A percentile compares a stretch with the other conserved stretches of the same genome.
phyloP scores from a whole-genome alignment of 2,329 filamentous ascomycete genomes.

The Aspergillus nomiae region DNA sequence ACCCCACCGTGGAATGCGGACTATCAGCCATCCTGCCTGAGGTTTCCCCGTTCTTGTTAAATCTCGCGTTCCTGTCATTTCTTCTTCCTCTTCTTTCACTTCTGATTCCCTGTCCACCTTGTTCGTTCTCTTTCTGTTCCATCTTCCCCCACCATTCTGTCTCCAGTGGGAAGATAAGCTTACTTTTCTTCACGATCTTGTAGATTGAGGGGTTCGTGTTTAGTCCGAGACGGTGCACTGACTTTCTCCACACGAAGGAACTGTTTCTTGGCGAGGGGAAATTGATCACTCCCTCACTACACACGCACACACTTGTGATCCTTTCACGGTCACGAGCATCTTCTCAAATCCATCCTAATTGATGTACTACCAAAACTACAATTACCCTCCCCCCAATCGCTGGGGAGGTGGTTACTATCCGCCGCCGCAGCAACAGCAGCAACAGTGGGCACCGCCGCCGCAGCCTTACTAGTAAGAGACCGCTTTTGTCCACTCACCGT shows the following conservation, averaged over 20 bases:
- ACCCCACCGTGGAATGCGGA: not conserved
- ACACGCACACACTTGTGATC: not conserved
- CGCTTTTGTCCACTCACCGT: not conserved
- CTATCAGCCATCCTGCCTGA: constrained; percentile 7
- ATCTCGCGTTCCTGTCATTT: constrained; percentile 8
- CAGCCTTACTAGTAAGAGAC: constrained; percentile 16
- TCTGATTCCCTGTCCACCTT: not conserved
- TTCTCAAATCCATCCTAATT: constrained; percentile 9
- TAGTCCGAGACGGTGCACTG: not conserved
- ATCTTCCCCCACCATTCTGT: not conserved
- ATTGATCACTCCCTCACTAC: not conserved
- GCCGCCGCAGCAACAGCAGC: constrained; percentile 12
- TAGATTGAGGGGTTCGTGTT: not conserved
- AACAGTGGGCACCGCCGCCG: constrained; percentile 15
- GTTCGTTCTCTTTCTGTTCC: not conserved
- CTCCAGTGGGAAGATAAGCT: not conserved
- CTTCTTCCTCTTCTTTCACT: constrained; percentile 1
- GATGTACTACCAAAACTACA: constrained; percentile 25
- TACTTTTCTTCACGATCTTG: constrained; percentile 3
- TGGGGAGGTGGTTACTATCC: constrained; percentile 19
- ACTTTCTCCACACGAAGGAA: not conserved
- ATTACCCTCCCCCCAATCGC: constrained; percentile 12
- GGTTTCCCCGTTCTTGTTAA: constrained; percentile 5
- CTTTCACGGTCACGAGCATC: not conserved
- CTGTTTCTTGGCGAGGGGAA: constrained; percentile 1